Base-by-base conservation (phyloP, 352 stramenopile genomes). In the Phytopythium mirpurense region DNA sequence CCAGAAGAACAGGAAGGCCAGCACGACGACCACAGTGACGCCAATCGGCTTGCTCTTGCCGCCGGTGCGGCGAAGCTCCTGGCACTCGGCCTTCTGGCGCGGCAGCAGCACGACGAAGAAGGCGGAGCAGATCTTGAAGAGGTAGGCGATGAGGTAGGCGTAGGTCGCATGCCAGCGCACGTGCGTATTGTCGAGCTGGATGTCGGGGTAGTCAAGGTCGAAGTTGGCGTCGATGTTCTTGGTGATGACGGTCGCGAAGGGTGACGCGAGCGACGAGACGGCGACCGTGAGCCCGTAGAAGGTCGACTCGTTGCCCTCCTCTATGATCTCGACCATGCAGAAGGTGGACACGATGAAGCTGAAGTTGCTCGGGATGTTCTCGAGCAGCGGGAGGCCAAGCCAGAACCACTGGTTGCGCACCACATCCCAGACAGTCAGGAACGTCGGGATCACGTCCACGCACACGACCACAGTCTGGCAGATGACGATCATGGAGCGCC, bases 381-480 rank as follows among this genome's bases (percentile, higher is more conserved):
- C 61, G 3, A 78, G 45, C 9, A 87, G 63, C 0, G 75, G 72
- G 12, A 73, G 65, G 19, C 73, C 75, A 19, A 89, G 47, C 66
- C 73, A 89, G 58, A 89, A 84, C 59, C 62, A 86, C 49, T 82
- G 78, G 51, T 65, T 84, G 10, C 78, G 71, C 47, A 78, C 16
- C 15, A 87, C 63, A 49, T 83, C 57, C 65, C 66, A 89, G 46
- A 67, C 67, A 1, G 67, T 63, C 42, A 78, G 34, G 44, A 74
- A 67, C 19, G 45, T 70, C 19, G 70, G 56, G 18, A 82, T 48
- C 0, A 62, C 56, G 37, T 85, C 74, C n/a, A 84, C 29, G 40
- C 36, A 40, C 23, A 78, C 63, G 27, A 75, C 69, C 5, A 59
- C 51, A 7, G 85, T 18, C 11, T 62, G 65, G 27, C 69, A 77